A percentile compares a stretch with the other conserved stretches of the same genome.
phyloP scores from a whole-genome alignment of 306 rosid species.

The Corylus heterophylla region DNA sequence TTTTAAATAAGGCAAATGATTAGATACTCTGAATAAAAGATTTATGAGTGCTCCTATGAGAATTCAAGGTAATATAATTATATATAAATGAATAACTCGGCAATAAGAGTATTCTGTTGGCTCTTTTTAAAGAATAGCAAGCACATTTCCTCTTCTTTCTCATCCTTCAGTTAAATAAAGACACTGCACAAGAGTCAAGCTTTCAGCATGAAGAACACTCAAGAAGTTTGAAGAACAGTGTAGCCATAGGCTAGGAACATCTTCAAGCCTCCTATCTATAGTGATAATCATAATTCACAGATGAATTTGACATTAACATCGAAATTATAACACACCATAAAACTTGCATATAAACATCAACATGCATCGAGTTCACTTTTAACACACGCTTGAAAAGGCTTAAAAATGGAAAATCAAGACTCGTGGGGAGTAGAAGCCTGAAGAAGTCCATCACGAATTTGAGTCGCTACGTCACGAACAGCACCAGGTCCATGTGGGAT shows the following conservation, averaged over 20 bases:
- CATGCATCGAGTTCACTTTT: background rate
- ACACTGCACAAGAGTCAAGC: background rate
- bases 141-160: background rate
- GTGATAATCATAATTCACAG: background rate
- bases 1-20: background rate
- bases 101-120: background rate
- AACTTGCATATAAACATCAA: slow-evolving; percentile 15
- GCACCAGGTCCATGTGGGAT: slow-evolving; percentile 98
- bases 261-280: background rate
- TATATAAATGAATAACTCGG: too few relatives aligned
- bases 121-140: background rate
- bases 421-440: slow-evolving; percentile 56
- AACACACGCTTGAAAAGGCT: background rate
- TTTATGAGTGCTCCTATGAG: too few relatives aligned
- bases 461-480: slow-evolving; percentile 83
- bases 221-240: background rate
- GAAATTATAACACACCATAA: background rate
- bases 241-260: background rate
- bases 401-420: slow-evolving; percentile 19
- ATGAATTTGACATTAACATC: background rate
- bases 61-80: too few relatives aligned
- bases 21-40: background rate
- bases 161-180: background rate
- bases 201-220: background rate
- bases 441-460: slow-evolving; percentile 92